A percentile compares a stretch with the other conserved stretches of the same genome.
Conservation (phyloP, 2,329 filamentous ascomycete genomes). For the Phaeosphaeria sp. region DNA sequence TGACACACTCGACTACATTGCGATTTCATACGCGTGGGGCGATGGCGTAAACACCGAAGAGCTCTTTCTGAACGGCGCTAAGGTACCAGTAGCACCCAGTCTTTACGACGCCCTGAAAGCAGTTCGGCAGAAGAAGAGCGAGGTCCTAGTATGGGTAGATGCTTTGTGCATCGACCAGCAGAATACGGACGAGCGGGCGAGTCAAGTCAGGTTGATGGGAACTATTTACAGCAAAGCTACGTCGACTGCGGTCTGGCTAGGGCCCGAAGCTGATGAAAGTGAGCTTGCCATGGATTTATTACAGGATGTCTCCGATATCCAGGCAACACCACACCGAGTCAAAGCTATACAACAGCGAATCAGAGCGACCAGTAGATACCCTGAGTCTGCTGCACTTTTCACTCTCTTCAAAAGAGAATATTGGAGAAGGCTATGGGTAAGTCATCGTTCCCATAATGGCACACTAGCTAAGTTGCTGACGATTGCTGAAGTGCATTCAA, state of each 20-base stretch:
- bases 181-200: constrained; percentile 20
- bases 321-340: neutral
- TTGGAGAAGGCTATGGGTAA: constrained; percentile 46
- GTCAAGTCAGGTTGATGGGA: constrained; percentile 28
- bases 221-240: constrained; percentile 25
- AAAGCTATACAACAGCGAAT: constrained; percentile 32
- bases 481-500: constrained; percentile 47
- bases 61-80: constrained; percentile 14
- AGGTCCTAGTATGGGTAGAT: constrained; percentile 34
- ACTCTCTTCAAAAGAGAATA: constrained; percentile 47
- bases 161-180: constrained; percentile 38
- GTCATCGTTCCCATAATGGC: neutral
- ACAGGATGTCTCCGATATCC: constrained; percentile 18
- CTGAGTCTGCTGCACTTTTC: constrained; percentile 30
- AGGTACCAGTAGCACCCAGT: constrained; percentile 18
- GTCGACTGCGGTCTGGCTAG: constrained; percentile 30
- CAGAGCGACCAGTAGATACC: constrained; percentile 38
- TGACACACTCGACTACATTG: constrained; percentile 29
- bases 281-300: constrained; percentile 41
- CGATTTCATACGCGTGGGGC: constrained; percentile 49
- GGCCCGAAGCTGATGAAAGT: constrained; percentile 36
- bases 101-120: constrained; percentile 23
- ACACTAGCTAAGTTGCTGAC: neutral
- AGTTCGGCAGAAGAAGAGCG: constrained; percentile 14
- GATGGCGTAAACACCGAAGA: constrained; percentile 27